Evolutionary conservation across 2,329 filamentous ascomycete species (phyloP).

Genomic region (Diaporthe ampelina): DNA sequence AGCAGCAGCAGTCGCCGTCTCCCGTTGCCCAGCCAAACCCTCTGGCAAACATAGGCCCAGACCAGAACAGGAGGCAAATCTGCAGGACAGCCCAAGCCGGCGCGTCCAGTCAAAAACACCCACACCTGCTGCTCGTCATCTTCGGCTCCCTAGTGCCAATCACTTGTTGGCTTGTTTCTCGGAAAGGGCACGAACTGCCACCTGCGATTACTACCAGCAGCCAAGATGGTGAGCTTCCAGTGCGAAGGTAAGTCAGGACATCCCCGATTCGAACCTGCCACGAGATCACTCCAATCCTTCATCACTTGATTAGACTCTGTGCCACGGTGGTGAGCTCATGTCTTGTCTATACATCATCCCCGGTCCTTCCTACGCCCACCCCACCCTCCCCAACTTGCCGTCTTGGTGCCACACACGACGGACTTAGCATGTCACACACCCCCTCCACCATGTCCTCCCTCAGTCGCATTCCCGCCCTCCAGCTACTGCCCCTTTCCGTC

Average conservation of each 20-base stretch:
- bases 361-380: constrained; percentile 36
- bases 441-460: constrained; percentile 33
- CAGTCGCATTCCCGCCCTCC: constrained; percentile 42
- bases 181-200: constrained; percentile 27
- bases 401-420: constrained; percentile 34
- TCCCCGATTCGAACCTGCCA: constrained; percentile 20
- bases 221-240: constrained; percentile 41
- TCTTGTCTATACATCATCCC: constrained; percentile 29
- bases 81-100: constrained; percentile 31
- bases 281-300: constrained; percentile 33
- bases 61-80: constrained; percentile 26
- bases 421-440: constrained; percentile 40
- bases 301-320: constrained; percentile 37
- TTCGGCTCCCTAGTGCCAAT: constrained; percentile 41
- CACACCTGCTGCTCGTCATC: constrained; percentile 41
- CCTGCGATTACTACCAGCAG: constrained; percentile 25
- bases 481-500: constrained; percentile 43
- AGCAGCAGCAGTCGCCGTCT: not conserved
- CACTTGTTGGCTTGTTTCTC: constrained; percentile 33
- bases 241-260: constrained; percentile 40
- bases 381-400: constrained; percentile 30
- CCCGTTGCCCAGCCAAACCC: constrained; percentile 31
- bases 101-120: constrained; percentile 39
- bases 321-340: constrained; percentile 39
- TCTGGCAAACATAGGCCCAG: constrained; percentile 28